These are phyloP conservation scores for Crithidia expoeki DNA, from an alignment of 208 protist species.

Conservation along the genomic window DNA sequence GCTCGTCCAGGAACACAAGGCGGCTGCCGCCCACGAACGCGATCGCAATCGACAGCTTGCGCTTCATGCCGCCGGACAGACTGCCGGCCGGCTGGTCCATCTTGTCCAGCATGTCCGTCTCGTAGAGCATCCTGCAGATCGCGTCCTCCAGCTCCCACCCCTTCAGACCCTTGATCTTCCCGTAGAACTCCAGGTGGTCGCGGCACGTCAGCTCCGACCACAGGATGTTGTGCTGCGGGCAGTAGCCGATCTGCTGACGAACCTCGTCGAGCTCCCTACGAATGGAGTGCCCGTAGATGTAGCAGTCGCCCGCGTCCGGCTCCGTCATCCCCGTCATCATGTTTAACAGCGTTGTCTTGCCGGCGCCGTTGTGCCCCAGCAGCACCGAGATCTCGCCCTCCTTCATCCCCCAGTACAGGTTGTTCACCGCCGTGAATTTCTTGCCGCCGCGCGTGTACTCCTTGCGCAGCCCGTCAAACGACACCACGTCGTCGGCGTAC, in stretches of 20 bases:
- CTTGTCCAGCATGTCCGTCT: constrained; percentile 66
- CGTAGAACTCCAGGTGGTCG: constrained; percentile 93
- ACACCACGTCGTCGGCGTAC: constrained; percentile 17
- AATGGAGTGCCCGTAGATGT: constrained; percentile 69
- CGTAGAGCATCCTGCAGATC: constrained; percentile 43
- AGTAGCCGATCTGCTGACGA: constrained; percentile 76
- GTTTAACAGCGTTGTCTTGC: constrained; percentile 85
- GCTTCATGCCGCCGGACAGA: constrained; percentile 88
- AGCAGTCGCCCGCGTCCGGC: constrained; percentile 66
- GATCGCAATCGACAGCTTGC: constrained; percentile 87
- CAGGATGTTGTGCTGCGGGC: constrained; percentile 62
- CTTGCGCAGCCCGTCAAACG: constrained; percentile 41
- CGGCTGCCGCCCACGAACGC: constrained; percentile 82
- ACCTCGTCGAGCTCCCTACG: constrained; percentile 47
- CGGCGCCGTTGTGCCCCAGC: constrained; percentile 79
- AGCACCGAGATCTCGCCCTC: constrained; percentile 61
- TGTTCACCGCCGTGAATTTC: constrained; percentile 72
- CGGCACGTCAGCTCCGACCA: constrained; percentile 82
- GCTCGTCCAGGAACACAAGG: constrained; percentile 91
- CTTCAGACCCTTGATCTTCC: constrained; percentile 80
- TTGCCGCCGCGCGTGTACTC: constrained; percentile 47
- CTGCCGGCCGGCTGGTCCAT: constrained; percentile 29
- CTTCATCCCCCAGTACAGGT: constrained; percentile 66
- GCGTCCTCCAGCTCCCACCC: constrained; percentile 32
- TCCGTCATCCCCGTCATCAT: constrained; percentile 85